These are phyloP conservation scores for Diaporthe aspalathi DNA, from an alignment of 2,329 filamentous ascomycete genomes.

Conservation along the genomic window DNA sequence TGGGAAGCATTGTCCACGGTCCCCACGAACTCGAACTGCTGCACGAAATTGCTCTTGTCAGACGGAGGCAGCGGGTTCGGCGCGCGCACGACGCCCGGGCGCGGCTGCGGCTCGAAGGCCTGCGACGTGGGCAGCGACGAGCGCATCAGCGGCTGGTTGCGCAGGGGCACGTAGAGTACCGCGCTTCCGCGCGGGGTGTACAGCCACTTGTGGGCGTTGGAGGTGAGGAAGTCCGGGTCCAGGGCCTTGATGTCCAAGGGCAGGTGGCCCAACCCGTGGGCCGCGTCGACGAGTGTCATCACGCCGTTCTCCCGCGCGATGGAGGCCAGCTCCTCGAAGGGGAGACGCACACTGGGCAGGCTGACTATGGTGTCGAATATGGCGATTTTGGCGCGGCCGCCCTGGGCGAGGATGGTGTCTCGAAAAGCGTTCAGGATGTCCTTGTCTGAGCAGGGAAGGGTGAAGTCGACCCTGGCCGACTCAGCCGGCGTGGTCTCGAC, in stretches of 20 bases:
- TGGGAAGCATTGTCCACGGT: constrained; percentile 80
- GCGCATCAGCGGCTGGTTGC: constrained; percentile 80
- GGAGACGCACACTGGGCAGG: constrained; percentile 80
- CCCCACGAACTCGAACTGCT: constrained; percentile 80
- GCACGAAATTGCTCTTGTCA: constrained; percentile 70
- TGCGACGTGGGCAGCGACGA: constrained; percentile 84
- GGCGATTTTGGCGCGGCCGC: constrained; percentile 74
- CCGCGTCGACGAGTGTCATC: constrained; percentile 82
- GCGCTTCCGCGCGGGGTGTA: constrained; percentile 82
- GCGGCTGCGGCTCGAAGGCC: constrained; percentile 70
- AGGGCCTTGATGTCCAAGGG: constrained; percentile 72
- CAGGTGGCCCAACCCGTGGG: constrained; percentile 86
- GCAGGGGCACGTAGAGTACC: constrained; percentile 79
- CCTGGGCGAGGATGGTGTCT: constrained; percentile 64
- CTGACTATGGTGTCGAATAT: constrained; percentile 87
- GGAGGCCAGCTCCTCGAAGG: constrained; percentile 75
- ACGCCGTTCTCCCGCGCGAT: constrained; percentile 75
- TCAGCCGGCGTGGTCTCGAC: constrained; percentile 70
- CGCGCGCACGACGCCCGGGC: constrained; percentile 42
- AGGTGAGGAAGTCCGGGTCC: constrained; percentile 87
- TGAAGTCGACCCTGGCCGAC: constrained; percentile 64
- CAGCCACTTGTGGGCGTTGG: constrained; percentile 93
- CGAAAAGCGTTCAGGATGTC: constrained; percentile 73
- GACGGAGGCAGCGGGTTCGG: constrained; percentile 56
- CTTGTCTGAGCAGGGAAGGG: constrained; percentile 77